These are phyloP conservation scores for Calonectria pseudoturangicola DNA, from an alignment of 2,329 filamentous ascomycete species.

Conservation along the genomic window DNA sequence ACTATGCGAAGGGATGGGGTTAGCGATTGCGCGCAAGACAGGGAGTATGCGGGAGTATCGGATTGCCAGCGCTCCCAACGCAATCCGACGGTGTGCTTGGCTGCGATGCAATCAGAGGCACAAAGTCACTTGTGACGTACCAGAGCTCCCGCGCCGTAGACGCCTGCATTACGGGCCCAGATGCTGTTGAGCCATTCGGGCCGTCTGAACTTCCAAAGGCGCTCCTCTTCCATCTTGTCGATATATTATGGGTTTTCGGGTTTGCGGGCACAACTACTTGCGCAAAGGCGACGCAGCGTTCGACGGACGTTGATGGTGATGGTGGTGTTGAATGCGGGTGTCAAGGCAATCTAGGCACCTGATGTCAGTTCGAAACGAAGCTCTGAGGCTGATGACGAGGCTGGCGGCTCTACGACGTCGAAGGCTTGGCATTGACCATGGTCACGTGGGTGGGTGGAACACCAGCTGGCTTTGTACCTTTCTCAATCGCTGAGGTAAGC, in stretches of 20 bases:
- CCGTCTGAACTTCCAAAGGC: conserved; percentile 80
- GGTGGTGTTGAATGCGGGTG: conserved; percentile 40
- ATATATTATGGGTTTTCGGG: not conserved
- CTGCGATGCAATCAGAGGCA: not conserved
- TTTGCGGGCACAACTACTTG: not conserved
- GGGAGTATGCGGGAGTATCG: conserved; percentile 11
- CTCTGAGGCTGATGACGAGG: conserved; percentile 55
- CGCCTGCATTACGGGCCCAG: conserved; percentile 77
- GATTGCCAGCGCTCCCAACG: not conserved
- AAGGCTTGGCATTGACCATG: conserved; percentile 36
- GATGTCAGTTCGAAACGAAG: conserved; percentile 32
- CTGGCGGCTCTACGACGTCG: conserved; percentile 40
- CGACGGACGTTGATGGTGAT: conserved; percentile 36
- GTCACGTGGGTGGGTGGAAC: conserved; percentile 44
- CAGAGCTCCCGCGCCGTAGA: conserved; percentile 78
- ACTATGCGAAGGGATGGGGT: conserved; percentile 60
- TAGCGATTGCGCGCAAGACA: conserved; percentile 38
- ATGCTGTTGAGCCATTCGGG: conserved; percentile 81
- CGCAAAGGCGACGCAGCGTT: conserved; percentile 24
- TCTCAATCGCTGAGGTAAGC: not conserved
- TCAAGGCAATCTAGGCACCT: conserved; percentile 40
- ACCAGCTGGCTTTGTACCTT: not conserved
- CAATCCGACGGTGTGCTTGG: not conserved
- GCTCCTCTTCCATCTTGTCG: conserved; percentile 75
- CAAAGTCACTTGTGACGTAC: conserved; percentile 64